Conservation (phyloP, 306 rosid species). For the Alnus glutinosa region DNA sequence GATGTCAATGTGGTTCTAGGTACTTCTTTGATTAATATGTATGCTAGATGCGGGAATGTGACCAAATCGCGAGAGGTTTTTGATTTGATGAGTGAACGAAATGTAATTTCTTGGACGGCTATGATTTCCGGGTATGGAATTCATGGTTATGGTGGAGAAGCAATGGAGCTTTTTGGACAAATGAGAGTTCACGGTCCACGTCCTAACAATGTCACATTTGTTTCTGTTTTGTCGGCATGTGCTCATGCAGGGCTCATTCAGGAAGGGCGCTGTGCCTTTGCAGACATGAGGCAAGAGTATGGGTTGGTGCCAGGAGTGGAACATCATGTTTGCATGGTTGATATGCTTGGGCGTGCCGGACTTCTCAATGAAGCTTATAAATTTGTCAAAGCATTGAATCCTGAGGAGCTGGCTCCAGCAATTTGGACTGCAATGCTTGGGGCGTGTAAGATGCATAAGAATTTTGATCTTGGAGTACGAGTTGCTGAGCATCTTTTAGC, state of each 20-base stretch:
- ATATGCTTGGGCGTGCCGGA: conserved; percentile 91
- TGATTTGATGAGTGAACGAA: conserved; percentile 60
- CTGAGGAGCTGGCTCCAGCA: conserved; percentile 51
- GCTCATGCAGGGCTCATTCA: conserved; percentile 81
- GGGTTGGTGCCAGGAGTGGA: conserved; percentile 75
- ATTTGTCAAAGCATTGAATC: conserved; percentile 43
- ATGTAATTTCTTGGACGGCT: conserved; percentile 85
- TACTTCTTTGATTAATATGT: conserved; percentile 83
- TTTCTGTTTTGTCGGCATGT: conserved; percentile 81
- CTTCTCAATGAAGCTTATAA: conserved; percentile 66
- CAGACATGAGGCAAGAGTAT: conserved; percentile 60
- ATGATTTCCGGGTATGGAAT: conserved; percentile 87
- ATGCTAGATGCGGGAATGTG: conserved; percentile 72
- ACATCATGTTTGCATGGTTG: conserved; percentile 87
- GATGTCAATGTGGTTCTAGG: conserved; percentile 58
- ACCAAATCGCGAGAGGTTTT: conserved; percentile 60
- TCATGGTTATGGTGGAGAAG: conserved; percentile 76
- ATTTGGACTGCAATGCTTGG: conserved; percentile 92
- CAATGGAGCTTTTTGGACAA: conserved; percentile 52
- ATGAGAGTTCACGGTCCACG: conserved; percentile 54
- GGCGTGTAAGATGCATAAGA: conserved; percentile 88
- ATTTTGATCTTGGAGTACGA: conserved; percentile 67
- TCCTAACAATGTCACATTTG: conserved; percentile 76
- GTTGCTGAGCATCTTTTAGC: conserved; percentile 74
- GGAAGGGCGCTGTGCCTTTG: conserved; percentile 63